A percentile compares a stretch with the other conserved stretches of the same genome.
These are phyloP conservation scores for Moniliophthora roreri DNA, from an alignment of 1,284 basidiomycete species.

Conservation along the genomic window DNA sequence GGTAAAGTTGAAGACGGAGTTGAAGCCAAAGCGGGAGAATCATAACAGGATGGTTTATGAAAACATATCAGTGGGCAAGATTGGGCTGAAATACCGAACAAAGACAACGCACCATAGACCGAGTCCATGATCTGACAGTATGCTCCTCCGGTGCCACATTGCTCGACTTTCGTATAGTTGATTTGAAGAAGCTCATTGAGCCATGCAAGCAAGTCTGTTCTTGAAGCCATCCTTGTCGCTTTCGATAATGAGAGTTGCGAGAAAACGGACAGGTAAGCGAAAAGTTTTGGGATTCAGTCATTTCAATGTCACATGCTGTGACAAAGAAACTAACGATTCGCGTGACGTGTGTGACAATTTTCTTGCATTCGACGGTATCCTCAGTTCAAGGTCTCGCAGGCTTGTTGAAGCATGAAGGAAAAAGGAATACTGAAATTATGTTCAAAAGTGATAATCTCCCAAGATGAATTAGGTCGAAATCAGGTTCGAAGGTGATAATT, in stretches of 20 bases:
- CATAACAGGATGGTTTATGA: not conserved
- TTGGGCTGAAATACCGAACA: not conserved
- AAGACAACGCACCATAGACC: slow-evolving; percentile 71
- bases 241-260: not conserved
- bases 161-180: slow-evolving; percentile 93
- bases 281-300: no score
- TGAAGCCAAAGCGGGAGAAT: not conserved
- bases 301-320: no score
- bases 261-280: no score
- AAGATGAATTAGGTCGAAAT: no score
- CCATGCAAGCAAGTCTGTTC: slow-evolving; percentile 92
- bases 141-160: slow-evolving; percentile 88
- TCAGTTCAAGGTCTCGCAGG: no score
- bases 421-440: no score
- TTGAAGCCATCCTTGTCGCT: slow-evolving; percentile 42
- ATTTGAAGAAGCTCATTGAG: slow-evolving; percentile 90
- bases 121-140: slow-evolving; percentile 95
- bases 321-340: no score
- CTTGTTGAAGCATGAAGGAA: no score
- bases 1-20: not conserved
- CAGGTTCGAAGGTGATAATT: no score
- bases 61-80: slow-evolving; percentile 11
- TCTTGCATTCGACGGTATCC: no score
- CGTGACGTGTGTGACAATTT: no score
- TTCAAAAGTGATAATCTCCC: no score